Percentiles rank a stretch among this genome's conserved stretches.
These are phyloP conservation scores for Populus ilicifolia DNA, from an alignment of 345 rosid genomes.

Conservation along the genomic window DNA sequence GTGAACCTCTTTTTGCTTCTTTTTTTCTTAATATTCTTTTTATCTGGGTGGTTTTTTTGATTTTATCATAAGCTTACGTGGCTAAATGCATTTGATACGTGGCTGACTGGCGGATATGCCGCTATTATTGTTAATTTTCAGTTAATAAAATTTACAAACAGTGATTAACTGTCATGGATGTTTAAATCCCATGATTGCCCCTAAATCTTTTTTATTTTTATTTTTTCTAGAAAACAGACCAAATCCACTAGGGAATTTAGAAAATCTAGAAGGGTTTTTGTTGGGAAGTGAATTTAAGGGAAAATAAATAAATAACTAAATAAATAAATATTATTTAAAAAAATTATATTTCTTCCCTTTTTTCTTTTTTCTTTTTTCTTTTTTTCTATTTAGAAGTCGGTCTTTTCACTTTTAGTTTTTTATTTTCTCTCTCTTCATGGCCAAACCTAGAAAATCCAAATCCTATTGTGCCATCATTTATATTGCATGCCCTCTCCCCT, in stretches of 20 bases:
- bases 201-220: too few relatives aligned
- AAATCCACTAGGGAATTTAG: neutral
- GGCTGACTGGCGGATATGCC: conserved; percentile 26
- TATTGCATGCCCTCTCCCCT: neutral
- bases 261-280: neutral
- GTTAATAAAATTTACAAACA: neutral
- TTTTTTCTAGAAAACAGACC: neutral
- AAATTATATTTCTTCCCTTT: neutral
- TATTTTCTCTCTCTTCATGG: too few relatives aligned
- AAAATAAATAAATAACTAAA: neutral
- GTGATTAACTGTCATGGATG: neutral
- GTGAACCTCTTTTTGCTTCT: neutral
- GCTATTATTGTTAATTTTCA: conserved; percentile 11
- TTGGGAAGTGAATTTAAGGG: neutral
- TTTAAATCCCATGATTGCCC: neutral
- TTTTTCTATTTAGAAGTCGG: neutral
- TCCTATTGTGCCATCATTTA: neutral
- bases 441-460: conserved; percentile 12
- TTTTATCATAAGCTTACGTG: conserved; percentile 20
- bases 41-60: neutral
- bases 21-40: too few relatives aligned
- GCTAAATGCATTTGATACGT: conserved; percentile 11
- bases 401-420: conserved; percentile 8
- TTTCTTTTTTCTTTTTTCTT: too few relatives aligned
- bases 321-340: neutral